Percentiles rank a stretch among this genome's conserved stretches.
Conservation (phyloP, 2,329 filamentous ascomycete species). For the Ophiostoma populinum region DNA sequence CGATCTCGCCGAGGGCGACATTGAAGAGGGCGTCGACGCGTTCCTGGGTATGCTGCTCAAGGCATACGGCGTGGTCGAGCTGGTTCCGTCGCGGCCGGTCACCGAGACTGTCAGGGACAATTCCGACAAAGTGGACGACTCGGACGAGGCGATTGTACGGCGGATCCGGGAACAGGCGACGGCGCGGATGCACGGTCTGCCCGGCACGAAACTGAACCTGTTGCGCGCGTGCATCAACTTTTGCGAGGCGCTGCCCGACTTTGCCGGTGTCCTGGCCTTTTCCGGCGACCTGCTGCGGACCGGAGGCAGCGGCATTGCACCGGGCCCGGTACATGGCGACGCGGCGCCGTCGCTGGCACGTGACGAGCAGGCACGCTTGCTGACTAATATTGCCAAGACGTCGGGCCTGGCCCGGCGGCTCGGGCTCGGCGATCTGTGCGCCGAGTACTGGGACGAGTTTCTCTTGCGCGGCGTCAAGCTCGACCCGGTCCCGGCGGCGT, state of each 20-base stretch:
- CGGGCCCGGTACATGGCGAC: conserved; percentile 50
- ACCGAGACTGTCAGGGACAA: conserved; percentile 6
- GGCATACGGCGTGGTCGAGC: conserved; percentile 45
- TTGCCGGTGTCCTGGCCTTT: conserved; percentile 73
- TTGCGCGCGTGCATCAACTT: conserved; percentile 82
- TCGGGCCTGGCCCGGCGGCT: conserved; percentile 60
- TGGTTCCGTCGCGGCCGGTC: conserved; percentile 18
- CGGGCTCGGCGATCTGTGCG: conserved; percentile 50
- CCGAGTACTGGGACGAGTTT: conserved; percentile 96
- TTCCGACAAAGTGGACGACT: conserved; percentile 20
- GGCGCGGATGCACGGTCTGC: conserved; percentile 55
- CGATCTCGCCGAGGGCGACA: conserved; percentile 45
- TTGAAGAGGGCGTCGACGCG: conserved; percentile 47
- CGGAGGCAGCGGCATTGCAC: conserved; percentile 64
- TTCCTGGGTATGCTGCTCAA: conserved; percentile 44
- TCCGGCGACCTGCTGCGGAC: conserved; percentile 71
- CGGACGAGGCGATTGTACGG: conserved; percentile 33
- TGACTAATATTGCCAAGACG: conserved; percentile 73
- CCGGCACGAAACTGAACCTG: conserved; percentile 68
- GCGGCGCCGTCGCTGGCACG: conserved; percentile 51
- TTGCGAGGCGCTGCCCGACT: conserved; percentile 84
- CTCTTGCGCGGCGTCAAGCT: conserved; percentile 63
- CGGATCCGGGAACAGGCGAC: conserved; percentile 43
- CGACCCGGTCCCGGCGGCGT: conserved; percentile 40
- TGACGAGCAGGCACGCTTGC: conserved; percentile 75